Evolutionary conservation across 805 yeast species (phyloP), one percentile per base, ranked within the genome.

Genomic region (Cyberlindnera saturnus): DNA sequence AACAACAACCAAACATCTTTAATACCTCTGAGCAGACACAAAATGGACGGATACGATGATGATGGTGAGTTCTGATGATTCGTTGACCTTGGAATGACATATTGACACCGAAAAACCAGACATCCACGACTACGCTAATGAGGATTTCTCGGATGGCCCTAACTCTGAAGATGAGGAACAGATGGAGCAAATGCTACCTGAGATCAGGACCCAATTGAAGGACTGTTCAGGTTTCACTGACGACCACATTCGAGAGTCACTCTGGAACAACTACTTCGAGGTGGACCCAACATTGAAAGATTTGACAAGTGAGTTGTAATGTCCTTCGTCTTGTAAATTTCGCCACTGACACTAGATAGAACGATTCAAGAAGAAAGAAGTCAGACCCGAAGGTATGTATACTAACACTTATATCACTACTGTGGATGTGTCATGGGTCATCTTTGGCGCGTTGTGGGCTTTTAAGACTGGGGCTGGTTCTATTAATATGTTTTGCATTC

Each of bases 201-300:
- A 49, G 20, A 59, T 77, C 17, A 72, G 70, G 55, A 43, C 56
- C 31, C 52, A 59, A 41, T 50, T 74, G 31, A 57, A 50, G 16
- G 63, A 63, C 8, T 74, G 71, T 39, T 57, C 59, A 8, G 64
- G 63, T 0, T 68, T 77, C 38, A 65, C 68, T 8, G 82, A 77
- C 20, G 53, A 64, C 13, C 77, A 73, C 37, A 60, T 83, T 46
- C 75, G 79, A 52, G 82, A 79, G 49, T 64, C 77, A 0, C 64
- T 84, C 10, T 82, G 81, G 73, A 67, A 66, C 49, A 76, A 78
- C 51, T 80, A 80, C 56, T 74, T 74, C 55, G 79, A 75, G 35
- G 53, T 79, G 5, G 76, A 73, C 4, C 71, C 71, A 11, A 60
- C 86, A 0, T 50, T 80, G 7, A 67, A 63, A 29, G 81, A 79